Conservation (phyloP, 345 rosid genomes). For the Aquilaria sinensis region DNA sequence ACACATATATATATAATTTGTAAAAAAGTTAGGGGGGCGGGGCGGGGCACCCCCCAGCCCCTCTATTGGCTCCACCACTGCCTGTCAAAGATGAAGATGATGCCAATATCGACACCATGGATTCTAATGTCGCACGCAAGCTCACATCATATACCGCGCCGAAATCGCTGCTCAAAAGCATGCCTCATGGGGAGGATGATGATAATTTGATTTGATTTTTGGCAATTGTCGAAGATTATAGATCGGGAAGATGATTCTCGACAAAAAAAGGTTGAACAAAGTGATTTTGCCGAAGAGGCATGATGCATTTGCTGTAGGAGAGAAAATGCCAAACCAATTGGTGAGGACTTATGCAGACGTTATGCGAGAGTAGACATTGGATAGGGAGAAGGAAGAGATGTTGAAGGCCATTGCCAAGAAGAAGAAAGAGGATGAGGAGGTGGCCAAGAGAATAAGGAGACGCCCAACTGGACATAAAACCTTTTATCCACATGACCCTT, state of each 20-base stretch:
- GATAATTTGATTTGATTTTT: slow-evolving; percentile 37
- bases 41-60: too few species aligned
- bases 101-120: slow-evolving; percentile 41
- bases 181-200: slow-evolving; percentile 61
- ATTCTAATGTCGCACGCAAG: slow-evolving; percentile 63
- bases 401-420: slow-evolving; percentile 53
- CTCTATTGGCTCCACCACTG: too few species aligned
- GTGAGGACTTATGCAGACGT: slow-evolving; percentile 74
- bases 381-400: slow-evolving; percentile 53
- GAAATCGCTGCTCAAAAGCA: slow-evolving; percentile 64
- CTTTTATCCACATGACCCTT: too few species aligned
- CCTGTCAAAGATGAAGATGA: slow-evolving; percentile 89
- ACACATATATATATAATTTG: too few species aligned
- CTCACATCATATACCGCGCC: slow-evolving; percentile 93
- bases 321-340: slow-evolving; percentile 82
- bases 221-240: slow-evolving; percentile 59
- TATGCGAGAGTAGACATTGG: slow-evolving; percentile 77
- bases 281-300: slow-evolving; percentile 90
- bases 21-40: too few species aligned
- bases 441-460: slow-evolving; percentile 39
- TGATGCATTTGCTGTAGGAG: slow-evolving; percentile 85
- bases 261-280: slow-evolving; percentile 68
- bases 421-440: slow-evolving; percentile 81
- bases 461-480: too few species aligned
- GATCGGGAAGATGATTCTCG: slow-evolving; percentile 94